Conservation (phyloP, 192 early-diverging fungal species). For the Mortierella antarctica region DNA sequence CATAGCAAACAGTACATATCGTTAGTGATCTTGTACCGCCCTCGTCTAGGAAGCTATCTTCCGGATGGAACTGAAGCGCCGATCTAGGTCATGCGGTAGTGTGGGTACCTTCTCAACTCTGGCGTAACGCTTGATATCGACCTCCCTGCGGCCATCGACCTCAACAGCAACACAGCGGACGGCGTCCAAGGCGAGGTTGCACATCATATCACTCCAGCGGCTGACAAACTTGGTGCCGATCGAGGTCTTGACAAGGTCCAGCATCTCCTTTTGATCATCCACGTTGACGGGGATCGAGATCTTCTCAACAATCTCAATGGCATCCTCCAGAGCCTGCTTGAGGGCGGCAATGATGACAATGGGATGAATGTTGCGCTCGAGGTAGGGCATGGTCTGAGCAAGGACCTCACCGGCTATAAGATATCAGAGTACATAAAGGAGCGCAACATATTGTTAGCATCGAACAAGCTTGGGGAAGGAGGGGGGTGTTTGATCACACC, state of each 20-base stretch:
- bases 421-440: neutral
- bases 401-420: slow-evolving; percentile 93
- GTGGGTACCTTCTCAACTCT: slow-evolving; percentile 90
- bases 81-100: too few relatives aligned
- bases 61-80: too few relatives aligned
- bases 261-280: slow-evolving; percentile 88
- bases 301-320: slow-evolving; percentile 84
- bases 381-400: slow-evolving; percentile 87
- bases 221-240: slow-evolving; percentile 98
- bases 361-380: slow-evolving; percentile 98
- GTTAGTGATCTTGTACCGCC: too few relatives aligned
- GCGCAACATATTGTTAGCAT: neutral
- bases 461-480: neutral
- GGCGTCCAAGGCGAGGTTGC: slow-evolving; percentile 93
- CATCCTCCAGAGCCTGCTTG: slow-evolving; percentile 94
- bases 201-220: slow-evolving; percentile 98
- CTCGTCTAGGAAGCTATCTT: too few relatives aligned
- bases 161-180: slow-evolving; percentile 89
- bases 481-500: neutral
- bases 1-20: too few relatives aligned
- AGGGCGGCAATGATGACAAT: slow-evolving; percentile 95
- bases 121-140: slow-evolving; percentile 99
- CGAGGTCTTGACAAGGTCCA: slow-evolving; percentile 88
- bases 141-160: slow-evolving; percentile 82
- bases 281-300: slow-evolving; percentile 90